phyloP scores from a whole-genome alignment of 2,329 filamentous ascomycete species.

The Gaeumannomyces tritici region DNA sequence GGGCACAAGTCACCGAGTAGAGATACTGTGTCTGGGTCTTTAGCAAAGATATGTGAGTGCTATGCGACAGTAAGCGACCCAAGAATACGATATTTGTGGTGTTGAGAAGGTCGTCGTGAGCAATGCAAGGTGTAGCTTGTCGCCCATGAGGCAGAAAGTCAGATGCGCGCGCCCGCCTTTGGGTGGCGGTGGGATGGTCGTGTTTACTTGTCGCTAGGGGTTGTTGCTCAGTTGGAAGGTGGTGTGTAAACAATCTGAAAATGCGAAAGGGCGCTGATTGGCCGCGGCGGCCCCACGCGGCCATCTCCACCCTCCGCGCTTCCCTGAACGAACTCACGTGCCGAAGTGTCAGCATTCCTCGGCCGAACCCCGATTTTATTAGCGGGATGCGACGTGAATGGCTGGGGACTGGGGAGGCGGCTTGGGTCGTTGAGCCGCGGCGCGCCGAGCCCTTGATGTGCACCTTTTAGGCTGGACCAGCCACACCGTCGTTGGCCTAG shows the following conservation, averaged over 20 bases:
- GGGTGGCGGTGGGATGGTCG: not conserved
- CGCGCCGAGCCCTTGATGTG: not conserved
- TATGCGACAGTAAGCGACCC: not conserved
- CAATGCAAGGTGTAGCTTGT: not conserved
- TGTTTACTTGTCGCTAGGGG: not conserved
- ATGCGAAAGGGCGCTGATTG: conserved; percentile 3
- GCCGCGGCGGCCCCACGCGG: not conserved
- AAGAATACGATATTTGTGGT: not conserved
- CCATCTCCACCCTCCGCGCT: not conserved
- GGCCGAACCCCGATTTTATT: not conserved
- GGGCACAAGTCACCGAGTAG: not conserved
- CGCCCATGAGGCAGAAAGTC: not conserved
- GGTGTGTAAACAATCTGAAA: conserved; percentile 2
- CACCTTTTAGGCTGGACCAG: not conserved
- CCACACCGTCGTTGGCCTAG: not conserved
- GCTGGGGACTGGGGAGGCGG: not conserved
- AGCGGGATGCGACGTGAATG: not conserved
- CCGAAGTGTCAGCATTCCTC: not conserved
- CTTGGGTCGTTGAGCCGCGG: not conserved
- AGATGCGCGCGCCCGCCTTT: not conserved
- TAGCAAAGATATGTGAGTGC: not conserved
- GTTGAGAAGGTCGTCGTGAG: not conserved
- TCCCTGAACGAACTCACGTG: not conserved
- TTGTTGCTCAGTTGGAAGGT: not conserved
- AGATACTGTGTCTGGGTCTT: not conserved